Evolutionary conservation across 495 filamentous ascomycete species (phyloP).

Genomic region (Aspergillus bridgeri): DNA sequence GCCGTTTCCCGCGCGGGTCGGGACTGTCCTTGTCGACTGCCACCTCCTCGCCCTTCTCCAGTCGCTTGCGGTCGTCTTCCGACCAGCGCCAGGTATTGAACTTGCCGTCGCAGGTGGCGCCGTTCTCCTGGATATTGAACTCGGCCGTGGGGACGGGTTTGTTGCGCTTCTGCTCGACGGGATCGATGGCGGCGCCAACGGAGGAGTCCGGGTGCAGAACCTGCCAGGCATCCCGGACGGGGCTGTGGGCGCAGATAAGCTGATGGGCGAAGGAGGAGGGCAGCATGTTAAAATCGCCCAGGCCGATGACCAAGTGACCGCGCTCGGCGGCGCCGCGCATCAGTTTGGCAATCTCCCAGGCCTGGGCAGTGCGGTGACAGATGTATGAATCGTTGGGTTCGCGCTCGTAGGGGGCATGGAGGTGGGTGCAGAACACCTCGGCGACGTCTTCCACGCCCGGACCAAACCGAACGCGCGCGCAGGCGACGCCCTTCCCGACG

Average conservation of each 20-base stretch:
- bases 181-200: constrained; percentile 63
- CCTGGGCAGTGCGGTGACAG: constrained; percentile 86
- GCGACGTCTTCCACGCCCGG: constrained; percentile 60
- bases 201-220: constrained; percentile 76
- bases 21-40: constrained; percentile 53
- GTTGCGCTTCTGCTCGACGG: constrained; percentile 51
- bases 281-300: constrained; percentile 95
- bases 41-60: constrained; percentile 57
- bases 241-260: constrained; percentile 73
- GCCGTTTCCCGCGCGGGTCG: constrained; percentile 73
- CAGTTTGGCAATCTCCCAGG: constrained; percentile 95
- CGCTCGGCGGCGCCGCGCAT: constrained; percentile 80
- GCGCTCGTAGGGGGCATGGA: constrained; percentile 86
- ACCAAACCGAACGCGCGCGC: constrained; percentile 74
- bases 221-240: constrained; percentile 80
- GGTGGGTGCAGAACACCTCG: constrained; percentile 93
- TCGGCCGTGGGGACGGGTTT: constrained; percentile 62
- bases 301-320: constrained; percentile 76
- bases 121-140: constrained; percentile 75
- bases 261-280: constrained; percentile 84
- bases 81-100: constrained; percentile 95
- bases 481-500: constrained; percentile 92
- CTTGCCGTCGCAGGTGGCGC: constrained; percentile 79
- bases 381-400: constrained; percentile 80
- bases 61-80: constrained; percentile 54